Conservation (phyloP, 1,139 yeast genomes). For the Sugiyamaella grinbergsii region DNA sequence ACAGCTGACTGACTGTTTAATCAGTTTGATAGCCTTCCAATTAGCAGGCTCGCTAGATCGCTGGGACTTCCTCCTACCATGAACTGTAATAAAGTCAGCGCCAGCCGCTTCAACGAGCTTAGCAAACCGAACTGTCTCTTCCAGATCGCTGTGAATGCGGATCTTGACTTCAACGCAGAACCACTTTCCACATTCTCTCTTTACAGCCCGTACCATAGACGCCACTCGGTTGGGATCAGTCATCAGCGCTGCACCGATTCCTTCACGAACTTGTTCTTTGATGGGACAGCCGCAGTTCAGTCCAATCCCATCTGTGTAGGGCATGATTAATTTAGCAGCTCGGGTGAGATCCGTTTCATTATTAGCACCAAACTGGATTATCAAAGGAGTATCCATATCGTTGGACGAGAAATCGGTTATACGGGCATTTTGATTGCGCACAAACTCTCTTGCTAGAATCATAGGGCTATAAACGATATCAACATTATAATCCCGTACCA, state of each 20-base stretch:
- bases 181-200: constrained; percentile 64
- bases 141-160: constrained; percentile 74
- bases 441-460: constrained; percentile 95
- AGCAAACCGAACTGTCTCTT: constrained; percentile 74
- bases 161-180: constrained; percentile 88
- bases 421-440: constrained; percentile 78
- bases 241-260: constrained; percentile 96
- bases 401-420: constrained; percentile 84
- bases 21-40: constrained; percentile 72
- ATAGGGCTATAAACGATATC: constrained; percentile 94
- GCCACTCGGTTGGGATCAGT: constrained; percentile 78
- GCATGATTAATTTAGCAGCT: constrained; percentile 86
- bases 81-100: constrained; percentile 91
- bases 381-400: constrained; percentile 62
- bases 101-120: constrained; percentile 78
- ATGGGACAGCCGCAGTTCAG: constrained; percentile 98
- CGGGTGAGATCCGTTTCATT: constrained; percentile 80
- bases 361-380: constrained; percentile 90
- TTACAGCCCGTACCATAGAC: constrained; percentile 81
- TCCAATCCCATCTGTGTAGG: constrained; percentile 91
- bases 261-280: constrained; percentile 90
- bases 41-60: constrained; percentile 83
- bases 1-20: constrained; percentile 56
- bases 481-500: constrained; percentile 69
- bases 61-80: constrained; percentile 85